phyloP scores from a whole-genome alignment of 2,329 filamentous ascomycete species.

The Paecilomyces niveus region DNA sequence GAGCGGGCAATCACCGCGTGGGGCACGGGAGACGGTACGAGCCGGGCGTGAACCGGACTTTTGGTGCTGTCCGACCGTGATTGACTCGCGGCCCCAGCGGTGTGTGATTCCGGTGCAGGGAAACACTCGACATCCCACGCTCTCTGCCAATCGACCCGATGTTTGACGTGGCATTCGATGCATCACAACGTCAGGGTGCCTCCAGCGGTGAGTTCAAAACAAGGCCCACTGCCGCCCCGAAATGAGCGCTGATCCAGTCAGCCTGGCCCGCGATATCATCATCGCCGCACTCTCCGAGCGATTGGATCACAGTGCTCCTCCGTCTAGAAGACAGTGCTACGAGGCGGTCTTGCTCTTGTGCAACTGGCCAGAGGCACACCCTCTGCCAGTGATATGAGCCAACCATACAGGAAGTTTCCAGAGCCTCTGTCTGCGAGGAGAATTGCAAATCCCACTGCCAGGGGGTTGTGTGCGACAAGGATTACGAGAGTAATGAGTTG shows the following conservation, averaged over 20 bases:
- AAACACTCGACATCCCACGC: background rate
- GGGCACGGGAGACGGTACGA: background rate
- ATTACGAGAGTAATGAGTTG: background rate
- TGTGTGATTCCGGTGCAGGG: slow-evolving; percentile 2
- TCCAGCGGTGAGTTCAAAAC: slow-evolving; percentile 4
- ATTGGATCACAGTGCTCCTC: background rate
- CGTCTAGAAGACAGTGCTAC: background rate
- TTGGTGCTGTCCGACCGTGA: background rate
- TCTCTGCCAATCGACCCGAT: slow-evolving; percentile 3
- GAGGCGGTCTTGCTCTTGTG: background rate
- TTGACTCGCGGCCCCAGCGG: background rate
- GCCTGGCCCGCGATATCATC: background rate
- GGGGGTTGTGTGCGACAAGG: background rate
- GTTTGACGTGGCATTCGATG: slow-evolving; percentile 2
- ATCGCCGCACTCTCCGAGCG: background rate
- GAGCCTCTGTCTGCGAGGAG: background rate
- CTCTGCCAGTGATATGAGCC: background rate
- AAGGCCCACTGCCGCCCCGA: background rate
- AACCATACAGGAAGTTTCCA: background rate
- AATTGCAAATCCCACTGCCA: background rate
- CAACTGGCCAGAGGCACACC: background rate
- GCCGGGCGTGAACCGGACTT: background rate
- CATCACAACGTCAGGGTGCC: background rate
- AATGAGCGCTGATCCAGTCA: background rate
- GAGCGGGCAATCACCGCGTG: slow-evolving; percentile 2